These are phyloP conservation scores for Penicillium sp. DNA, from an alignment of 2,329 filamentous ascomycete species.

Conservation along the genomic window DNA sequence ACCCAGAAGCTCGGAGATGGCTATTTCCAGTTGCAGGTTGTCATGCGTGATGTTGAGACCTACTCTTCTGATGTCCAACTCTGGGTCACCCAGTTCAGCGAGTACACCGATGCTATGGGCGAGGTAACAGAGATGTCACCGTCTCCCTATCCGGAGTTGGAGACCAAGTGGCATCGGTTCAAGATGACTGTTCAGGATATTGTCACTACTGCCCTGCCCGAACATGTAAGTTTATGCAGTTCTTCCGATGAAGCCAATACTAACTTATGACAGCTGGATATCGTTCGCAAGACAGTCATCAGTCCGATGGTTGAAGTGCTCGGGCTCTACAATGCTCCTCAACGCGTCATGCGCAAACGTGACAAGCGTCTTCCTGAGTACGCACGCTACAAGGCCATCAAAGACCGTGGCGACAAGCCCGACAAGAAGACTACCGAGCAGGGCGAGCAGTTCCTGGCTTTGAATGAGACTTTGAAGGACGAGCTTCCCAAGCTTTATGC, in stretches of 20 bases:
- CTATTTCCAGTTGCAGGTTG: conserved; percentile 87
- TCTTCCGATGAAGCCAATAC: not conserved
- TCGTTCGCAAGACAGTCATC: conserved; percentile 80
- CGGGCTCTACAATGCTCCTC: conserved; percentile 78
- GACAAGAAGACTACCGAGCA: conserved; percentile 83
- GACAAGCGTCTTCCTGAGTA: conserved; percentile 91
- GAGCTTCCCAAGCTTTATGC: conserved; percentile 83
- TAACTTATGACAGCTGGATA: conserved; percentile 48
- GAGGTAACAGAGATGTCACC: conserved; percentile 71
- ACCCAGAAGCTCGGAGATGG: conserved; percentile 89
- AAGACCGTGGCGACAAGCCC: conserved; percentile 78
- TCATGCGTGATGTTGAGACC: conserved; percentile 89
- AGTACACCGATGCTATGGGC: conserved; percentile 80
- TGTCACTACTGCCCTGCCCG: conserved; percentile 76
- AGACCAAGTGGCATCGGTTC: conserved; percentile 93
- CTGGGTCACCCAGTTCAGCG: conserved; percentile 79
- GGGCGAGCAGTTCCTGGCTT: conserved; percentile 83
- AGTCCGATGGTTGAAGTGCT: conserved; percentile 79
- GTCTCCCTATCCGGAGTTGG: conserved; percentile 77
- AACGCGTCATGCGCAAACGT: conserved; percentile 89
- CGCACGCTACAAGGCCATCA: conserved; percentile 75
- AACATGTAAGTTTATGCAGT: conserved; percentile 64
- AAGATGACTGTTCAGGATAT: conserved; percentile 85
- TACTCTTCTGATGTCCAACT: conserved; percentile 80
- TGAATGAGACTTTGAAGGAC: conserved; percentile 91